Percentiles rank a stretch among this genome's conserved stretches.
Evolutionary conservation across 345 rosid species (phyloP).

Genomic region (Heritiera littoralis): DNA sequence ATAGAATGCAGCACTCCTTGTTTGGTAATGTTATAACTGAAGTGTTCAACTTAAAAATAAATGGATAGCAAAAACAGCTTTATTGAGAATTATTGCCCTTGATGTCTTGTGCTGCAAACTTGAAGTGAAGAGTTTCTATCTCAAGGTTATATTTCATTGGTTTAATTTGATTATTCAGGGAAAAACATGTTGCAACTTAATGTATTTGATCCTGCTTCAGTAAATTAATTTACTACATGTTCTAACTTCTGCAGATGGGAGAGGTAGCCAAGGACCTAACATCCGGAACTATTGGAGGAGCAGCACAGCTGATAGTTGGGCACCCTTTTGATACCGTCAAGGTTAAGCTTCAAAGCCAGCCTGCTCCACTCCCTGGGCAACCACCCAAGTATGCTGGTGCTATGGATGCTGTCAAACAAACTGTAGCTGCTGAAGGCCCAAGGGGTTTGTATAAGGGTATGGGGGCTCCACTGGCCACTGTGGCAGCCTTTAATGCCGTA

Average conservation of each 20-base stretch:
- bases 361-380: conserved; percentile 77
- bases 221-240: background rate
- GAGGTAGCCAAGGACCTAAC: conserved; percentile 84
- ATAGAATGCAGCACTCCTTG: background rate
- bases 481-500: conserved; percentile 95
- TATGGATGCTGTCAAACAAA: conserved; percentile 83
- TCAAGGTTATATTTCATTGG: background rate
- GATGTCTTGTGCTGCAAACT: background rate
- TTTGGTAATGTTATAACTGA: background rate
- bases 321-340: conserved; percentile 99
- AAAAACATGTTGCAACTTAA: background rate
- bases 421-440: conserved; percentile 88
- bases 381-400: conserved; percentile 76
- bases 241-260: conserved; percentile 61
- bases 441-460: conserved; percentile 95
- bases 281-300: conserved; percentile 96
- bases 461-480: conserved; percentile 99
- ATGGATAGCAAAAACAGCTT: background rate
- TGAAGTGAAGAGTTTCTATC: background rate
- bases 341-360: conserved; percentile 99
- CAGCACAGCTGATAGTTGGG: conserved; percentile 79
- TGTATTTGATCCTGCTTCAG: background rate
- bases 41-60: background rate
- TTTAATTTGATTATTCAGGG: background rate
- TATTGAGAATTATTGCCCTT: background rate